Percentiles rank a stretch among this genome's conserved stretches.
Evolutionary conservation across 148 eudicot genomes (phyloP).

Genomic region (Fallopia convolvulus): DNA sequence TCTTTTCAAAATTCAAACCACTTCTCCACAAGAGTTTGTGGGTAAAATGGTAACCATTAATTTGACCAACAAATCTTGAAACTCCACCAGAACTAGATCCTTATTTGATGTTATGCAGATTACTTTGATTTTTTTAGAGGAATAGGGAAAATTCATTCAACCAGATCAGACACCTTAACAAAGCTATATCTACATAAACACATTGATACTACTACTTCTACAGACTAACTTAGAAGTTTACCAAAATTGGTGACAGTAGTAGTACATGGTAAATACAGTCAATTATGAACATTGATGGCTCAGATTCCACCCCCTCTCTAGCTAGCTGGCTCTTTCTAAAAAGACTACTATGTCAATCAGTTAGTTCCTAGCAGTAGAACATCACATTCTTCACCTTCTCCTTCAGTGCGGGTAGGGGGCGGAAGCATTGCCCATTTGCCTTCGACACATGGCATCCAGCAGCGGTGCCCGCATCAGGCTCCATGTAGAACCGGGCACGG

Average conservation of each 20-base stretch:
- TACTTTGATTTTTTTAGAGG: neutral
- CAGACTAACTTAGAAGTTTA: slow-evolving; percentile 4
- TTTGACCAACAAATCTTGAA: too few species aligned
- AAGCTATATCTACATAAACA: slow-evolving; percentile 5
- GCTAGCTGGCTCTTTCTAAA: neutral
- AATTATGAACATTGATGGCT: neutral
- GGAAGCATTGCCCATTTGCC: slow-evolving; percentile 31
- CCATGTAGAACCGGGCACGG: slow-evolving; percentile 79
- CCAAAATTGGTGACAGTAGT: slow-evolving; percentile 7
- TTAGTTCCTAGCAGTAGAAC: slow-evolving; percentile 51
- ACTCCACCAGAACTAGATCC: too few species aligned
- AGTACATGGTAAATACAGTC: neutral
- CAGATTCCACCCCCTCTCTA: neutral
- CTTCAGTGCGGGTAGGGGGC: slow-evolving; percentile 63
- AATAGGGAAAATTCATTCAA: neutral
- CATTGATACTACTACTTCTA: neutral
- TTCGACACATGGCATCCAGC: slow-evolving; percentile 24
- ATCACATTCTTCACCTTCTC: slow-evolving; percentile 75
- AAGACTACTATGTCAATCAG: slow-evolving; percentile 1
- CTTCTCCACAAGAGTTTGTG: too few species aligned
- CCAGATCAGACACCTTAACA: neutral
- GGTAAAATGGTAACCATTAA: too few species aligned
- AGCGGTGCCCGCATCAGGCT: slow-evolving; percentile 37
- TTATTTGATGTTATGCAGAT: neutral
- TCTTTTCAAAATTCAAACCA: too few species aligned